Conservation (phyloP, 2,329 filamentous ascomycete genomes). For the Talaromyces albobiverticillius region DNA sequence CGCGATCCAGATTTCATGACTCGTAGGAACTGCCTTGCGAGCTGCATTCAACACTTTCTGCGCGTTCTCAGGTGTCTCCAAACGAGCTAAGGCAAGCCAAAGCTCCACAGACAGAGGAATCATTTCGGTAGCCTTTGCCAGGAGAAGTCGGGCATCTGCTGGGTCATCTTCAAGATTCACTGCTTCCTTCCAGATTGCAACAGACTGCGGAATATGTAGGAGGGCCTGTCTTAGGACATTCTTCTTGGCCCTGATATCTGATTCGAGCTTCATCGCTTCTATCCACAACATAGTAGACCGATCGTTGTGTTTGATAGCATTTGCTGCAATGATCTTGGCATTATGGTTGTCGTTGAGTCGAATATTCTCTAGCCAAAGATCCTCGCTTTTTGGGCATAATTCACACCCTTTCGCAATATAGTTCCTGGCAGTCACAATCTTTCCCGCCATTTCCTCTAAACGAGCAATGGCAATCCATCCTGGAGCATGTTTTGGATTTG, state of each 20-base stretch:
- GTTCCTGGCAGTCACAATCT: constrained; percentile 82
- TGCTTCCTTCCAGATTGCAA: constrained; percentile 95
- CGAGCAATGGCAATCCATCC: constrained; percentile 95
- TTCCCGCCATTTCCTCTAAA: constrained; percentile 88
- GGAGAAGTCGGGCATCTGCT: constrained; percentile 78
- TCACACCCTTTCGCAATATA: constrained; percentile 86
- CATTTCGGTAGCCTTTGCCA: constrained; percentile 93
- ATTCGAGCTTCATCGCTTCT: constrained; percentile 90
- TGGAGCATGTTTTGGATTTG: constrained; percentile 89
- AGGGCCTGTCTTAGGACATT: constrained; percentile 87
- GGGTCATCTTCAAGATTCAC: constrained; percentile 93
- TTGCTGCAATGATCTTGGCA: constrained; percentile 90
- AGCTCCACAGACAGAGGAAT: constrained; percentile 91
- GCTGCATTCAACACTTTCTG: constrained; percentile 95
- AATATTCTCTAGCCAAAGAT: constrained; percentile 95
- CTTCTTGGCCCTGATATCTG: constrained; percentile 79
- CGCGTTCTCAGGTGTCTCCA: constrained; percentile 87
- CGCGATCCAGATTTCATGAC: constrained; percentile 94
- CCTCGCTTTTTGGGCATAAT: constrained; percentile 88
- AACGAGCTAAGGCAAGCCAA: constrained; percentile 87
- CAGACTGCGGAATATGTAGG: constrained; percentile 89
- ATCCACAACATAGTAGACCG: constrained; percentile 88
- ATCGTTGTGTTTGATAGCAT: constrained; percentile 88
- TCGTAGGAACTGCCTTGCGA: constrained; percentile 88
- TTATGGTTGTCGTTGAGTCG: constrained; percentile 88